Percentiles rank a stretch among this genome's conserved stretches.
These are phyloP conservation scores for Cercophora newfieldiana DNA, from an alignment of 495 filamentous ascomycete genomes.

Conservation along the genomic window DNA sequence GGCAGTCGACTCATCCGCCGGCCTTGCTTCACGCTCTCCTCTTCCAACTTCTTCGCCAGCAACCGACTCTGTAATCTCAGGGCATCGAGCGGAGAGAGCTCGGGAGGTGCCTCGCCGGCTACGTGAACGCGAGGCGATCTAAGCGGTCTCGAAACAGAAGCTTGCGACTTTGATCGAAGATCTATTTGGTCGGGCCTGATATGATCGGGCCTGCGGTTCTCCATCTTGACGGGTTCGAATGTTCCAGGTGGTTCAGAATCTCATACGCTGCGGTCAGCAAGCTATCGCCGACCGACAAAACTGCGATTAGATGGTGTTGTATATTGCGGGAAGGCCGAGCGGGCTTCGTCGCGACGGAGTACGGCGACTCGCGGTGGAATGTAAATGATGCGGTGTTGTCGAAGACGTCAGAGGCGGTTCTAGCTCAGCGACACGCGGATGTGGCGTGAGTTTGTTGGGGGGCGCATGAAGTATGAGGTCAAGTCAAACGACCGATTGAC, in stretches of 20 bases:
- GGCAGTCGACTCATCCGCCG: conserved; percentile 82
- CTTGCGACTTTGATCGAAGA: conserved; percentile 62
- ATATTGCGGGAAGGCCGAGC: neutral
- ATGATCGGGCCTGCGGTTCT: conserved; percentile 53
- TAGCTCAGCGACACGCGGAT: conserved; percentile 10
- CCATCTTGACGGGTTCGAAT: conserved; percentile 42
- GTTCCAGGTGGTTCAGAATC: neutral
- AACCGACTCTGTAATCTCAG: conserved; percentile 86
- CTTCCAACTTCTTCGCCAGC: conserved; percentile 82
- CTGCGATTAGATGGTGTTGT: neutral
- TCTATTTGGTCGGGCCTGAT: conserved; percentile 64
- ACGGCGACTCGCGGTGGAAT: conserved; percentile 11
- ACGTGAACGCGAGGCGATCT: conserved; percentile 73
- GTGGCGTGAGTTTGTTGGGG: conserved; percentile 1
- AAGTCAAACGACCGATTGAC: conserved; percentile 24
- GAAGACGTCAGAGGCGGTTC: conserved; percentile 27
- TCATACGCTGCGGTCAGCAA: conserved; percentile 8
- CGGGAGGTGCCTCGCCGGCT: conserved; percentile 85
- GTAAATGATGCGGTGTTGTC: conserved; percentile 10
- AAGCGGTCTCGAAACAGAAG: conserved; percentile 56
- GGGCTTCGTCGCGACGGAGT: neutral
- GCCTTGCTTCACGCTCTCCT: conserved; percentile 66
- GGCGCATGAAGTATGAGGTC: conserved; percentile 42
- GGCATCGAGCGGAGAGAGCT: conserved; percentile 91
- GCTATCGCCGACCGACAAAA: neutral